Base-by-base conservation (phyloP, 2,329 filamentous ascomycete genomes). In the Aspergillus japonicus region DNA sequence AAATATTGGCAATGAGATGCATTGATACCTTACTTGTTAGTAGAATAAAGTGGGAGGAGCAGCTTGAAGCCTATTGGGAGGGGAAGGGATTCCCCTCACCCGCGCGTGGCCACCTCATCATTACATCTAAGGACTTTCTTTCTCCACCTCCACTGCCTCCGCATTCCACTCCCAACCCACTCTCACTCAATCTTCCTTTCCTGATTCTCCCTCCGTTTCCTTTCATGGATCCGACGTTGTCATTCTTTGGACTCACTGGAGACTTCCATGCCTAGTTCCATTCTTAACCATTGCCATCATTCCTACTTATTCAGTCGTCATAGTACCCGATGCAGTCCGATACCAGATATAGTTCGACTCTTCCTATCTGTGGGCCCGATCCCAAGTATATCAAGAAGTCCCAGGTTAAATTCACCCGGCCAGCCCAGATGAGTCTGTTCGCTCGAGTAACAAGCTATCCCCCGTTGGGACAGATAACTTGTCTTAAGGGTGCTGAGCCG, bases 401-500 rank as follows among this genome's bases (percentile, higher is more conserved):
- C 4, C 74, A 74, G 57, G 39, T 47, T 12, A 48, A 51, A 47
- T 63, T 54, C 16, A 54, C 48, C 47, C 68, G 72, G 12, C 69
- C 75, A 12, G 73, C 71, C 1, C 75, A 80, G 62, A 81, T 78
- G 75, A 76, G 73, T 68, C 70, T 83, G 74, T 83, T 83, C 69
- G 81, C 84, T 23, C 79, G 81, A 62, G 74, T 89, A 14, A 83
- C 81, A 5, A 86, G 82, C 61, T 88, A 87, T 68, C 93, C 93
- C 12, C 86, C 91, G 1, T 76, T 96, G 54, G 91, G 88, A 2
- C 90, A 93, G 71, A 83, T 90, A 24, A 92, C 91, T 1, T 81
- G 85, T 52, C 70, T 90, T 21, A 74, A 79, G 26, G 70, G 76
- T 44, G 67, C 73, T 19, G 72, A 58, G 62, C 67, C 58, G 29